Percentiles rank a stretch among this genome's conserved stretches.
These are phyloP conservation scores for Calonectria hawksworthii DNA, from an alignment of 2,329 filamentous ascomycete genomes.

Conservation along the genomic window DNA sequence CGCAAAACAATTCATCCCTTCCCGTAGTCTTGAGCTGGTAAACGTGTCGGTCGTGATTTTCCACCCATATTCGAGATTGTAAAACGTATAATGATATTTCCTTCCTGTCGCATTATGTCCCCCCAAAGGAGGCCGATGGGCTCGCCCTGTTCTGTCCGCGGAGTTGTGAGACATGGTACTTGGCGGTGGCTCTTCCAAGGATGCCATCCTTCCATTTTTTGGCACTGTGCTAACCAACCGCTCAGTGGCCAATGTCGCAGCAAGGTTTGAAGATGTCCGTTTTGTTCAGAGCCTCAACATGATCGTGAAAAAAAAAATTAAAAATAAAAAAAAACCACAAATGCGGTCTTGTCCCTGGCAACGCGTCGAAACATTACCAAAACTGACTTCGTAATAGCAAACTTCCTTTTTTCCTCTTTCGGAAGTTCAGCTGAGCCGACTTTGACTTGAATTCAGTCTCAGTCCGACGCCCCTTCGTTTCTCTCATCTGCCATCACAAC, in stretches of 20 bases:
- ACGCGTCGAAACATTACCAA: neutral
- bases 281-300: slow-evolving; percentile 12
- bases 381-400: neutral
- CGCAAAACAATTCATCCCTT: neutral
- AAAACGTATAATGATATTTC: neutral
- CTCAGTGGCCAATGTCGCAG: neutral
- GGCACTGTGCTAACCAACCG: neutral
- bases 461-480: neutral
- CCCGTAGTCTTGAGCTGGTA: neutral
- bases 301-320: neutral
- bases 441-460: neutral
- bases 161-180: neutral
- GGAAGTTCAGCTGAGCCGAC: neutral
- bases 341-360: neutral
- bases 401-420: neutral
- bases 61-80: neutral
- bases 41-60: neutral
- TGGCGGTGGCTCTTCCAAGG: neutral
- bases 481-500: neutral
- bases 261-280: neutral
- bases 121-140: neutral
- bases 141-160: neutral
- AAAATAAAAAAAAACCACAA: neutral
- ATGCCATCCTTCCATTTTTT: neutral
- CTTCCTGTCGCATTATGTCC: slow-evolving; percentile 3